Evolutionary conservation across 495 filamentous ascomycete species (phyloP).

Genomic region (Neurospora sp.): DNA sequence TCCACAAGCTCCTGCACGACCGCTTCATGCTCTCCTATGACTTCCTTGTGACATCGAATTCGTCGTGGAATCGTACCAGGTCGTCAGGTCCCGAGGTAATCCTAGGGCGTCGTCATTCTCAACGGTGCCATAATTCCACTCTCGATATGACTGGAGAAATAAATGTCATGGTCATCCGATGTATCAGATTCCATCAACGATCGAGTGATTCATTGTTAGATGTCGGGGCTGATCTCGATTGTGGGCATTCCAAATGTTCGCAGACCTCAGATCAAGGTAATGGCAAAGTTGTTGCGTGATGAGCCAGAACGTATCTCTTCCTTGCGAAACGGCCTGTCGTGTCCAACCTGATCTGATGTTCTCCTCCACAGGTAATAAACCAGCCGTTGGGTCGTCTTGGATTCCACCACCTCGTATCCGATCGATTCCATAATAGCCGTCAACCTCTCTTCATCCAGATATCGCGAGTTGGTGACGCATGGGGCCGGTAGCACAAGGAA

Average conservation of each 20-base stretch:
- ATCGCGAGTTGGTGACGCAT: slow-evolving; percentile 87
- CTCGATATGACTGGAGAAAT: neutral
- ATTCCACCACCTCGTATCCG: slow-evolving; percentile 55
- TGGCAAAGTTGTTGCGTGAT: slow-evolving; percentile 80
- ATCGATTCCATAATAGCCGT: slow-evolving; percentile 63
- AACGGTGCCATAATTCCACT: neutral
- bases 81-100: neutral
- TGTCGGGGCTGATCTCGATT: neutral
- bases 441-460: slow-evolving; percentile 67
- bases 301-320: slow-evolving; percentile 62
- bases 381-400: slow-evolving; percentile 71
- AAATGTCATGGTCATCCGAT: neutral
- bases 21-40: neutral
- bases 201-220: neutral
- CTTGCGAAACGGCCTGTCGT: slow-evolving; percentile 40
- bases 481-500: slow-evolving; percentile 87
- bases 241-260: neutral
- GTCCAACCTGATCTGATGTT: slow-evolving; percentile 9
- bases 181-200: neutral
- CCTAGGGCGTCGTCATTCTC: neutral
- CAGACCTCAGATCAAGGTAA: slow-evolving; percentile 42
- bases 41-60: neutral
- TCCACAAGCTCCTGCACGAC: neutral
- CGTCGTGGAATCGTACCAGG: neutral
- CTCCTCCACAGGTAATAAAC: slow-evolving; percentile 78